Percentiles rank a stretch among this genome's conserved stretches.
Evolutionary conservation across 1,284 basidiomycete genomes (phyloP).

Genomic region (Ganoderma lucidum): DNA sequence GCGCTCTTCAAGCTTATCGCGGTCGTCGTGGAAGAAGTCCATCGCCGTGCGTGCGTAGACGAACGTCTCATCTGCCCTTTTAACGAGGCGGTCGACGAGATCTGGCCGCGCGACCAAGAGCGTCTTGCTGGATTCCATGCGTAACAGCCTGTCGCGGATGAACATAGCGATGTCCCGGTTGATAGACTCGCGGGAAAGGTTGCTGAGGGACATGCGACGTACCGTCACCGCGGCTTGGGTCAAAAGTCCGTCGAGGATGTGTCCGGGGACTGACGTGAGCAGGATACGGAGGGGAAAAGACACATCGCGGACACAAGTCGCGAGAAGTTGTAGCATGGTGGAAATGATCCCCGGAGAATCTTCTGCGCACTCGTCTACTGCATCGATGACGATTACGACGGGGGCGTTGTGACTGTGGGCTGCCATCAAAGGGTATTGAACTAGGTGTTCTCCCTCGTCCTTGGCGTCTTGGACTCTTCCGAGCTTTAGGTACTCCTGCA

Average conservation of each 20-base stretch:
- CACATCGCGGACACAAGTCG: background rate
- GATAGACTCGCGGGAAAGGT: conserved; percentile 14
- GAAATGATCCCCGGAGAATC: background rate
- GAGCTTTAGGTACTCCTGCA: conserved; percentile 11
- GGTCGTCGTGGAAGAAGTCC: conserved; percentile 17
- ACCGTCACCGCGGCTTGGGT: conserved; percentile 1
- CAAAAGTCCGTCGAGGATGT: conserved; percentile 17
- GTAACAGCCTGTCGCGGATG: conserved; percentile 10
- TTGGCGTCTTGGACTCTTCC: conserved; percentile 13
- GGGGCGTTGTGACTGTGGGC: background rate
- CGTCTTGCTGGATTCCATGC: conserved; percentile 9
- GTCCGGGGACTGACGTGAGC: conserved; percentile 29
- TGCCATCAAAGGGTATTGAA: conserved; percentile 13
- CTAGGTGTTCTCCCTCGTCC: conserved; percentile 8
- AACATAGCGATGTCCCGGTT: conserved; percentile 24
- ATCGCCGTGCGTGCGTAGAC: conserved; percentile 21
- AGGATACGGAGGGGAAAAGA: conserved; percentile 26
- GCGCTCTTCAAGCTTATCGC: conserved; percentile 14
- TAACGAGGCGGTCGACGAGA: conserved; percentile 13
- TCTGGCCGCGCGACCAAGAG: conserved; percentile 12
- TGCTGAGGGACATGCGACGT: conserved; percentile 18
- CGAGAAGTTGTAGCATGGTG: conserved; percentile 19
- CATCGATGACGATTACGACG: conserved; percentile 26
- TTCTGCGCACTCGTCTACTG: conserved; percentile 26
- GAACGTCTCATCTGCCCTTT: conserved; percentile 24